Base-by-base conservation (phyloP, 2,329 filamentous ascomycete genomes). In the Coniella vitis region DNA sequence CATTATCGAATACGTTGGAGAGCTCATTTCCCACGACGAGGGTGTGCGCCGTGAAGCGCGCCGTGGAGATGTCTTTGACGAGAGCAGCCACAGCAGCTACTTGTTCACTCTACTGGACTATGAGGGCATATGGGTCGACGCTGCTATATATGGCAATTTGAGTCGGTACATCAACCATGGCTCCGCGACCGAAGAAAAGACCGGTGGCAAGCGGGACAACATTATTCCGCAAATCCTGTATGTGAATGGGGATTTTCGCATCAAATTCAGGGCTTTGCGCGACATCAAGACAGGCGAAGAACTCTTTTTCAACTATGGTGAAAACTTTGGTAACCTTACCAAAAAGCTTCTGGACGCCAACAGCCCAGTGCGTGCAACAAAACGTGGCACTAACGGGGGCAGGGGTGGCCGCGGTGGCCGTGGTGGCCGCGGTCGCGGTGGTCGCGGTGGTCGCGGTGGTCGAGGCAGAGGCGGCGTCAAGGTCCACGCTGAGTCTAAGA, bases 101-200 rank as follows among this genome's bases (percentile, higher is more conserved):
- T 70, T 81, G 29, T 82, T 82, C 49, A 81, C 77, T 1, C 65
- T 82, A 2, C 65, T 81, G 14, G 78, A 81, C 50, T 69, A 76
- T 17, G 78, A 81, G 55, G 78, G 78, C 37, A 79, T 79, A 34
- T 81, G 78, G 78, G 76, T 93, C 16, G 88, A 93, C 60, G 83
- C 83, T 7, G 86, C 84, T 17, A 81, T 81, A 37, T 85, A 85
- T 55, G 87, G 87, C 43, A 93, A 91, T 62, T 82, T 90, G 55
- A 83, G 85, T 40, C 81, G 88, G 4, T 93, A 90, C 65, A 88
- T 93, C 63, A 93, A 94, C 63, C 86, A 91, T 58, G 83, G 85
- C 13, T 73, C 74, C 1, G 70, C 73, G 41, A 63, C 65, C 25
- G 25, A 29, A 38, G 69, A 73, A 52, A 69, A 69, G 52, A 58